Evolutionary conservation across 139 green algal species (phyloP).

Genomic region (Chlorella vulgaris): DNA sequence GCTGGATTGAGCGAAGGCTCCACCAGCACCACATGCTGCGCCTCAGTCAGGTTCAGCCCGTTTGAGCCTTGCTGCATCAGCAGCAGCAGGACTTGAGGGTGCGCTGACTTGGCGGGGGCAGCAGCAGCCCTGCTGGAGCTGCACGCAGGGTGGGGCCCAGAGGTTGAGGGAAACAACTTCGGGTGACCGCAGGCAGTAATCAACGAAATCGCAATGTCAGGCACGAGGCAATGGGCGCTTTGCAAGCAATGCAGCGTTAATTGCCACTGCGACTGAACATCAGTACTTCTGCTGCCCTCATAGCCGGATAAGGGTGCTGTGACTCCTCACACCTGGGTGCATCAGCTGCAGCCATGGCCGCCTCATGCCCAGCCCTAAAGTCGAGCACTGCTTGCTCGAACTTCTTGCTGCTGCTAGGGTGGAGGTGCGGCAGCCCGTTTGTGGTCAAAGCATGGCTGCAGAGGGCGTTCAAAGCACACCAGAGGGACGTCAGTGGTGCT

Average conservation of each 20-base stretch:
- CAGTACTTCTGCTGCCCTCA: not conserved
- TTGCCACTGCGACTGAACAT: not conserved
- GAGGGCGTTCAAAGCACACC: too few species aligned
- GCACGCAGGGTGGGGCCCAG: not conserved
- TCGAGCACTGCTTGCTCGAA: conserved; percentile 61
- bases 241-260: too few species aligned
- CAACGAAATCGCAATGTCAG: not conserved
- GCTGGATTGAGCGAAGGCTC: conserved; percentile 71
- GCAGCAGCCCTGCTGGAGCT: conserved; percentile 11
- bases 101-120: not conserved
- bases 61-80: conserved; percentile 72
- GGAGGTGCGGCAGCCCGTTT: conserved; percentile 62
- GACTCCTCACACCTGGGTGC: not conserved
- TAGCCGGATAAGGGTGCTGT: not conserved
- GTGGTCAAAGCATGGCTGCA: conserved; percentile 53
- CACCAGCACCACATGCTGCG: conserved; percentile 86
- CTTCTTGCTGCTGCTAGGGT: conserved; percentile 42
- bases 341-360: not conserved
- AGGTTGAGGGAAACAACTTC: not conserved
- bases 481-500: not conserved
- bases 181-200: not conserved
- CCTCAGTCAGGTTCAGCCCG: conserved; percentile 85
- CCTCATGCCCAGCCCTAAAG: conserved; percentile 50
- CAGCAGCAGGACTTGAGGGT: conserved; percentile 74
- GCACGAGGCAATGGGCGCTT: not conserved